Percentiles rank a stretch among this genome's conserved stretches.
These are phyloP conservation scores for Populus ilicifolia DNA, from an alignment of 345 rosid species.

Conservation along the genomic window DNA sequence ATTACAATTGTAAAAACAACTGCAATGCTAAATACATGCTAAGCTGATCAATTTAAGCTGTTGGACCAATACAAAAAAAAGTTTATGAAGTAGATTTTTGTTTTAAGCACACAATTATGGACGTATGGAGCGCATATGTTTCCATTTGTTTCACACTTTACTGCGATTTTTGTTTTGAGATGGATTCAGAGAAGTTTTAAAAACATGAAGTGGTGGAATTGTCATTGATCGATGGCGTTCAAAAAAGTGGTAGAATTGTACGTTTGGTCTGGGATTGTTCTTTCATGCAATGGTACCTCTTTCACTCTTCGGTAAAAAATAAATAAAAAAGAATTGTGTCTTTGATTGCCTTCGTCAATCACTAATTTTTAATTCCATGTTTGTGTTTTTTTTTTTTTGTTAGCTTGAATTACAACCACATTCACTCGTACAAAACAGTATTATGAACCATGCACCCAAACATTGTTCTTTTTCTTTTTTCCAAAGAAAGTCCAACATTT, in stretches of 20 bases:
- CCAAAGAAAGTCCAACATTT: background rate
- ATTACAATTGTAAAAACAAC: too few species aligned
- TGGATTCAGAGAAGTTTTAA: background rate
- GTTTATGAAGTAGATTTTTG: too few species aligned
- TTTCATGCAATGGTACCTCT: background rate
- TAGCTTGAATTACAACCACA: background rate
- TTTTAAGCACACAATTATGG: too few species aligned
- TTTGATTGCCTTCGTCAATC: background rate
- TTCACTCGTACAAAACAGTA: background rate
- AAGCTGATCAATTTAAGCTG: too few species aligned
- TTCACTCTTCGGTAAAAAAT: background rate
- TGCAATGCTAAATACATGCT: too few species aligned
- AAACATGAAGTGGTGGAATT: too few species aligned
- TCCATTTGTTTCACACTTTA: too few species aligned
- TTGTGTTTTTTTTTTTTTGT: background rate
- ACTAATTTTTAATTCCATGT: background rate
- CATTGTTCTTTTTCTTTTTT: too few species aligned
- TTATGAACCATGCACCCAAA: background rate
- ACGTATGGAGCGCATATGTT: too few species aligned
- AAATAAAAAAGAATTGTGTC: background rate
- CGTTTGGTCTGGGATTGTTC: too few species aligned
- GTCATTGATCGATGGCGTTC: too few species aligned
- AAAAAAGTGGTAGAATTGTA: background rate
- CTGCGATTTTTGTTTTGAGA: background rate
- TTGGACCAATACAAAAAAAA: too few species aligned